These are phyloP conservation scores for Cnidoscolus chayamansa DNA, from an alignment of 441 rosid genomes.

Conservation along the genomic window DNA sequence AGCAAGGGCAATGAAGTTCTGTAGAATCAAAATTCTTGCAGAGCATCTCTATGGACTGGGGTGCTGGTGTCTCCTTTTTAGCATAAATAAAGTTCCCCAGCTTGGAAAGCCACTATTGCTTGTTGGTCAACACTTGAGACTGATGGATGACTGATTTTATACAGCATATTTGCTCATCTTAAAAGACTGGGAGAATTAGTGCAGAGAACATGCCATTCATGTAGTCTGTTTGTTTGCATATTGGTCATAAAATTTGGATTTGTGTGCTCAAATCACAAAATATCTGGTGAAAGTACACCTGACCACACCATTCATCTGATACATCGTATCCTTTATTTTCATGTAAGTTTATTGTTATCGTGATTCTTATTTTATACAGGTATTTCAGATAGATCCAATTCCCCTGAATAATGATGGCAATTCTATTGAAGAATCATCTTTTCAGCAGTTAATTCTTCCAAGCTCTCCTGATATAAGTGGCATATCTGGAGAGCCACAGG, in stretches of 20 bases:
- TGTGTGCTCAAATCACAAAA: not conserved
- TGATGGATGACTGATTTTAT: not conserved
- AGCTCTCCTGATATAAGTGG: slow-evolving; percentile 39
- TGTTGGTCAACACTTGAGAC: not conserved
- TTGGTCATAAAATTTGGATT: not conserved
- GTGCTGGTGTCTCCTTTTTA: not conserved
- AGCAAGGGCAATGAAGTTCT: not conserved
- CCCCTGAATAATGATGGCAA: slow-evolving; percentile 30
- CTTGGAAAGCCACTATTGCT: not conserved
- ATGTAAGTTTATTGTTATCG: slow-evolving; percentile 11
- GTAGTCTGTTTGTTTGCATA: slow-evolving; percentile 6
- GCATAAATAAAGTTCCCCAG: not conserved
- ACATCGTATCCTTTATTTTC: not conserved
- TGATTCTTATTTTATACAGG: slow-evolving; percentile 3
- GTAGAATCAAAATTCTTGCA: not conserved
- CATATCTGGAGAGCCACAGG: slow-evolving; percentile 48
- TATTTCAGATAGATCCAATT: slow-evolving; percentile 41
- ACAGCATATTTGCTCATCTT: not conserved
- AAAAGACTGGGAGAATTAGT: not conserved
- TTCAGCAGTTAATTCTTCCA: slow-evolving; percentile 26
- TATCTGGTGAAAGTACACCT: not conserved
- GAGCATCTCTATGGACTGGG: not conserved
- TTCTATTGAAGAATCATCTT: slow-evolving; percentile 36
- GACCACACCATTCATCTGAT: not conserved
- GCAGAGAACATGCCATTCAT: not conserved